Evolutionary conservation across 106 monocot species (phyloP).

Genomic region (Gastrodia elata): DNA sequence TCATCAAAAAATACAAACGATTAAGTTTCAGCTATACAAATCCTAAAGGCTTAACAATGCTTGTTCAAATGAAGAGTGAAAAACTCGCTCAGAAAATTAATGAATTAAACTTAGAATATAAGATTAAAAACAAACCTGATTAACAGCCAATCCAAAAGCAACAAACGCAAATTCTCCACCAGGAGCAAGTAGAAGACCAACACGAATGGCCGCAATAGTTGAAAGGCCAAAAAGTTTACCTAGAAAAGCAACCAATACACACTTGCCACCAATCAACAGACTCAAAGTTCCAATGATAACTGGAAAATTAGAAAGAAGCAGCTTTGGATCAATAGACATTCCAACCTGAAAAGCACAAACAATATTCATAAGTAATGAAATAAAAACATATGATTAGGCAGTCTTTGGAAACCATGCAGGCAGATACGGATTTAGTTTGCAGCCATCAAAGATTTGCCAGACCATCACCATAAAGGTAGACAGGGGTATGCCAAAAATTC

Average conservation of each 20-base stretch:
- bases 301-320: constrained; percentile 86
- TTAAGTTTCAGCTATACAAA: neutral
- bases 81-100: neutral
- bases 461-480: neutral
- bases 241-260: constrained; percentile 58
- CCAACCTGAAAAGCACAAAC: constrained; percentile 60
- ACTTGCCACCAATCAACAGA: constrained; percentile 56
- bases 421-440: neutral
- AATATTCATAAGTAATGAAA: neutral
- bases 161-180: constrained; percentile 99
- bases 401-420: neutral
- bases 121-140: constrained; percentile 53
- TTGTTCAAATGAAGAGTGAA: neutral
- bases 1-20: neutral
- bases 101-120: neutral
- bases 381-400: neutral
- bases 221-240: constrained; percentile 90
- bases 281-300: constrained; percentile 23
- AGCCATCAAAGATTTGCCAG: neutral
- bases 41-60: neutral
- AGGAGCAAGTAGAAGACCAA: constrained; percentile 95
- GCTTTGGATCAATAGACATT: constrained; percentile 98
- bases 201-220: constrained; percentile 79
- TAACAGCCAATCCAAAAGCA: constrained; percentile 97
- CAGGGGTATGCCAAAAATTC: no score